phyloP scores from a whole-genome alignment of 169 alveolate species.

The Cryptosporidium ryanae region DNA sequence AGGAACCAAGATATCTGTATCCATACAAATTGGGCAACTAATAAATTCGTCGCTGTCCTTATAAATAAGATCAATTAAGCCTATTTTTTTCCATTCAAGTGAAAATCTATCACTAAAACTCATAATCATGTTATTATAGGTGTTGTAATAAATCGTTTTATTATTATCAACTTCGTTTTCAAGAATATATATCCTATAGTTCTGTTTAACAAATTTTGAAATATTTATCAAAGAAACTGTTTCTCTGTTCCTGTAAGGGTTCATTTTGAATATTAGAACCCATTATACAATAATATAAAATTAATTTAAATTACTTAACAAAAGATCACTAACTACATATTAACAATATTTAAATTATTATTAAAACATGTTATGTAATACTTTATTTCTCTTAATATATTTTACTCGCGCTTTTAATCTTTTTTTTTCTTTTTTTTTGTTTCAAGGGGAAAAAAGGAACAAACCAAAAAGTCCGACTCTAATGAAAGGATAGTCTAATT shows the following conservation, averaged over 20 bases:
- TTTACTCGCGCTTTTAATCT: no score
- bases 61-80: conserved; percentile 46
- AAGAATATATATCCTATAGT: conserved; percentile 41
- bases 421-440: no score
- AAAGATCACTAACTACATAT: no score
- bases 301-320: no score
- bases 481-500: background rate
- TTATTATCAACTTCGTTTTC: background rate
- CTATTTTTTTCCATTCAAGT: conserved; percentile 44
- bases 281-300: no score
- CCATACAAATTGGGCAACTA: conserved; percentile 63
- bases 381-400: no score
- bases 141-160: background rate
- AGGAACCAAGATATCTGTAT: conserved; percentile 53
- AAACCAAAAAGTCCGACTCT: no score
- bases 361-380: no score
- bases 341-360: no score
- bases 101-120: background rate
- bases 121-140: background rate
- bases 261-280: no score
- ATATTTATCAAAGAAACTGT: background rate
- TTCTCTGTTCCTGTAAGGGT: no score
- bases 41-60: conserved; percentile 58
- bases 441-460: no score
- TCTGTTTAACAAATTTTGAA: conserved; percentile 28